Evolutionary conservation across 2,329 filamentous ascomycete genomes (phyloP).

Genomic region (Ceratocystis albifundus): DNA sequence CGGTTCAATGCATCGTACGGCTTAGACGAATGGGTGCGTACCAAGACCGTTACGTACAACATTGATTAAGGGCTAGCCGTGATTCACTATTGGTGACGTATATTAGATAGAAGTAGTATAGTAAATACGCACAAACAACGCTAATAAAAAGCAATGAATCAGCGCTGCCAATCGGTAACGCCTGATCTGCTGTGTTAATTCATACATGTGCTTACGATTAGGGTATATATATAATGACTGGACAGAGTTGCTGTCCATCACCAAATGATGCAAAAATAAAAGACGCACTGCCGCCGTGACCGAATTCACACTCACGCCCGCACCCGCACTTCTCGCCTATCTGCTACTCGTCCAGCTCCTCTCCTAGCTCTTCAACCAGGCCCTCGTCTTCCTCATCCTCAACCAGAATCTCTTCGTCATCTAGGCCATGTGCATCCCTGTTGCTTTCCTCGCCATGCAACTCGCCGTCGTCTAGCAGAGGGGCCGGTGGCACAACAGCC

Average conservation of each 20-base stretch:
- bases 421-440: neutral
- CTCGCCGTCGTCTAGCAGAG: neutral
- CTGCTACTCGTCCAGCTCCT: neutral
- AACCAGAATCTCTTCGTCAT: conserved; percentile 6
- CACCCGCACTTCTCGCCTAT: no score
- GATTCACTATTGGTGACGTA: neutral
- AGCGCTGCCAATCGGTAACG: neutral
- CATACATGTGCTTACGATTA: conserved; percentile 7
- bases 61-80: neutral
- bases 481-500: conserved; percentile 9
- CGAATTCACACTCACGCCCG: neutral
- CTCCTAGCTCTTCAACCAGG: neutral
- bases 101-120: neutral
- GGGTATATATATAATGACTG: conserved; percentile 8
- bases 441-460: neutral
- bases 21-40: conserved; percentile 50
- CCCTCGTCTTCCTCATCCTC: conserved; percentile 18
- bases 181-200: neutral
- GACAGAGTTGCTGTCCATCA: neutral
- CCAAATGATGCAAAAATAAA: conserved; percentile 2
- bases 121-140: neutral
- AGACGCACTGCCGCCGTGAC: neutral
- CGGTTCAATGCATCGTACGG: conserved; percentile 45
- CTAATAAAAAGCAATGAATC: neutral
- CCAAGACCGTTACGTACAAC: conserved; percentile 48